Evolutionary conservation across 2,329 filamentous ascomycete species (phyloP).

Genomic region (Cladosporium sp.): DNA sequence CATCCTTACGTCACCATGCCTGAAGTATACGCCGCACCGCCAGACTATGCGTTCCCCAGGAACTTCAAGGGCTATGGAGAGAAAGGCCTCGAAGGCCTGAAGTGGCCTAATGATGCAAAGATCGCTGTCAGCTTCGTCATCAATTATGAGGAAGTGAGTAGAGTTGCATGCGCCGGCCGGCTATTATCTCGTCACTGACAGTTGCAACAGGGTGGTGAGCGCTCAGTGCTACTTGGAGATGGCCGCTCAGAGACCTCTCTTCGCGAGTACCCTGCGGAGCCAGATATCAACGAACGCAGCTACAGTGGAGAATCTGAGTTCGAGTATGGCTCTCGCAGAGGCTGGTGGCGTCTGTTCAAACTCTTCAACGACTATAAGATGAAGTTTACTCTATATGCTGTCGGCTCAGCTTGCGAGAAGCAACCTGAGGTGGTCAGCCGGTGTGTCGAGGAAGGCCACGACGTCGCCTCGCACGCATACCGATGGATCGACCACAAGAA

Average conservation of each 20-base stretch:
- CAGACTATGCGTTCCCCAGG: constrained; percentile 27
- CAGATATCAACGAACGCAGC: constrained; percentile 38
- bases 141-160: constrained; percentile 47
- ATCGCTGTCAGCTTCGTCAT: constrained; percentile 52
- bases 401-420: constrained; percentile 52
- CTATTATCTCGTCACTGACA: not conserved
- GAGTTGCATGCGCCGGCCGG: not conserved
- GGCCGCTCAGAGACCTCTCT: constrained; percentile 43
- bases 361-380: constrained; percentile 53
- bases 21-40: constrained; percentile 26
- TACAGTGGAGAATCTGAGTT: constrained; percentile 54
- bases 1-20: constrained; percentile 22
- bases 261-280: constrained; percentile 38
- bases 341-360: constrained; percentile 54
- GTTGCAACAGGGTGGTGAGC: constrained; percentile 40
- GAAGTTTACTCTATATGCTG: constrained; percentile 56
- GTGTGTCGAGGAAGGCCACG: constrained; percentile 54
- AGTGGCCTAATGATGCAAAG: constrained; percentile 49
- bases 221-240: constrained; percentile 45
- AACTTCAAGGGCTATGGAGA: constrained; percentile 36
- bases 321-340: constrained; percentile 54
- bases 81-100: constrained; percentile 29
- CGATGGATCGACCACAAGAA: constrained; percentile 56
- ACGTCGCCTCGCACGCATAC: constrained; percentile 54
- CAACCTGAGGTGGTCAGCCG: constrained; percentile 51